Base-by-base conservation (phyloP, 768 basidiomycete species). In the Boletus pseudo-olivaceus region DNA sequence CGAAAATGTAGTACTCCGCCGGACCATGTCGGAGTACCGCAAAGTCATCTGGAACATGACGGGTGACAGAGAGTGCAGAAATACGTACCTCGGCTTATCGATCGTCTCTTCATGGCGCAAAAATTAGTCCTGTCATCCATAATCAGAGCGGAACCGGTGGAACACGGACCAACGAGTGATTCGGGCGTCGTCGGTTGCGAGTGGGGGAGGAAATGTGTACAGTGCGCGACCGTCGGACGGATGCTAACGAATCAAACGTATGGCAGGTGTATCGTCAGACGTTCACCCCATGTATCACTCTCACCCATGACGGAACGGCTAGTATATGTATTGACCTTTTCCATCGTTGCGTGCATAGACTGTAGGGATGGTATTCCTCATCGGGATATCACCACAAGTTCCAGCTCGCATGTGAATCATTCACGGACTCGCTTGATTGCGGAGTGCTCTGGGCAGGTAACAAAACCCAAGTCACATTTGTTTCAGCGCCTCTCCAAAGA, bases 151-250 rank as follows among this genome's bases (percentile, higher is more conserved):
- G 59, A 37, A 6, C 17, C 0, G 14, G 33, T 7, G 55, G 11
- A 4, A 46, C 12, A 14, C 7, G 20, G 15, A 49, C 5, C 4
- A n/a, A 19, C 23, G 23, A 2, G 5, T 6, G 8, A 4, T 26
- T 38, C 59, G 50, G 54, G 52, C 7, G n/a, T 49, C 43, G 19
- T 35, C 59, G 54, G 47, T 26, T 55, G 30, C 15, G 44, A 34
- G 26, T 38, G 3, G 41, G n/a, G 7, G 23, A 1, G 7, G 6
- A 29, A 9, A 32, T 23, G 29, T 0, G 7, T n/a, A 7, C 40
- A 5, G 14, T 8, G 15, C 3, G 34, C 49, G 55, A 47, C 35
- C 11, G 34, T 49, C 51, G 56, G 47, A 34, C 37, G 20, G 40
- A 26, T 11, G 1, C 17, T 27, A 23, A 27, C 14, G 6, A n/a